Percentiles rank a stretch among this genome's conserved stretches.
phyloP scores from a whole-genome alignment of 2,329 filamentous ascomycete genomes.

The Hymenoscyphus scutula region DNA sequence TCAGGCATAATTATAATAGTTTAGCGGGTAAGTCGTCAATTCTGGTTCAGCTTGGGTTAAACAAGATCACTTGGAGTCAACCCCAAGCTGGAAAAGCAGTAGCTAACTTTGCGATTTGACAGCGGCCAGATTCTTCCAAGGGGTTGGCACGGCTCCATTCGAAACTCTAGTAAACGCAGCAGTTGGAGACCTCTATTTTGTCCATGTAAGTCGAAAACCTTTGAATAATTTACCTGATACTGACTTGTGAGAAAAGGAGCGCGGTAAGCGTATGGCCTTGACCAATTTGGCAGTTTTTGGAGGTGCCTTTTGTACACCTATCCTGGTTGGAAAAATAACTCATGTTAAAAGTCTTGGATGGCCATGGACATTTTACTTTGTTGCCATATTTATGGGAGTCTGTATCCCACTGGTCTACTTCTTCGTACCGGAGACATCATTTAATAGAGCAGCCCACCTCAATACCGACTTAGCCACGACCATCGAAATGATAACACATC shows the following conservation, averaged over 20 bases:
- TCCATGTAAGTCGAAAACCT: slow-evolving; percentile 61
- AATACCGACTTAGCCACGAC: slow-evolving; percentile 61
- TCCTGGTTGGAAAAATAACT: slow-evolving; percentile 87
- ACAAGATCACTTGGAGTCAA: no score
- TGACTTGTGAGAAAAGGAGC: slow-evolving; percentile 47
- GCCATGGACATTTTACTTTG: slow-evolving; percentile 84
- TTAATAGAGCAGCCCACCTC: slow-evolving; percentile 60
- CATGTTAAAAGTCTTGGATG: slow-evolving; percentile 61
- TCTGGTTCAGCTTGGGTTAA: not conserved
- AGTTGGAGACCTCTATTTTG: slow-evolving; percentile 87
- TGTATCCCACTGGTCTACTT: slow-evolving; percentile 71
- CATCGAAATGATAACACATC: not conserved
- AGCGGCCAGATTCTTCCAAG: slow-evolving; percentile 80
- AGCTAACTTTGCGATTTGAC: not conserved
- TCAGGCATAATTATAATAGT: slow-evolving; percentile 63
- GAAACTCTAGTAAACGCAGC: slow-evolving; percentile 86
- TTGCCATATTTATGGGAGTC: slow-evolving; percentile 76
- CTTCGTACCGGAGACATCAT: slow-evolving; percentile 84
- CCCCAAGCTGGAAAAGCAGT: no score
- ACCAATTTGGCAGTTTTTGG: slow-evolving; percentile 69
- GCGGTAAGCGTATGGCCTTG: slow-evolving; percentile 84
- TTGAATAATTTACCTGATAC: not conserved
- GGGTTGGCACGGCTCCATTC: slow-evolving; percentile 82
- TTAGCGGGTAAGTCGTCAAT: slow-evolving; percentile 46
- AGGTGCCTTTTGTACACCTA: slow-evolving; percentile 74